These are phyloP conservation scores for Pseudogymnoascus sp. DNA, from an alignment of 2,329 filamentous ascomycete species.

Conservation along the genomic window DNA sequence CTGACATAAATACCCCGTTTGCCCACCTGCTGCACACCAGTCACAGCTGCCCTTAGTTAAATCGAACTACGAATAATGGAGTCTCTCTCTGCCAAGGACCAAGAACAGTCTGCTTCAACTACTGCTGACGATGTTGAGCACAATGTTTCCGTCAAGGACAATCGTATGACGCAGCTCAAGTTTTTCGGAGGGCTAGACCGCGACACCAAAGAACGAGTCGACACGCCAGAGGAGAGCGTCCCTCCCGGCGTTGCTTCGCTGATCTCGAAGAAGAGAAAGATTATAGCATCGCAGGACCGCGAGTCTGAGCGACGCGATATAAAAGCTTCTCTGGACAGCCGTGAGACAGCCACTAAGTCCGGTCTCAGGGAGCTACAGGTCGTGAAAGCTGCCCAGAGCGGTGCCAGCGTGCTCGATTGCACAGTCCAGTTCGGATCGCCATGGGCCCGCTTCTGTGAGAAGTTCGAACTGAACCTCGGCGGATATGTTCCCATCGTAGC, in stretches of 20 bases:
- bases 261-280: background rate
- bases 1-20: background rate
- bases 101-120: background rate
- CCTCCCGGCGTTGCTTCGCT: background rate
- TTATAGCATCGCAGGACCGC: background rate
- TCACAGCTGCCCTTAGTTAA: background rate
- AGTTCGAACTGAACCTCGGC: too few species aligned
- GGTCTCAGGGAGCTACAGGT: too few species aligned
- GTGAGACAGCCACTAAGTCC: too few species aligned
- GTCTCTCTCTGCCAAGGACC: background rate
- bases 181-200: background rate
- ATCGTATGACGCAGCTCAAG: background rate
- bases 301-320: background rate
- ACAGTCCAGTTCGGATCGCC: too few species aligned
- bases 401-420: too few species aligned
- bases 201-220: background rate
- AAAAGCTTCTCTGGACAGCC: background rate
- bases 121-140: background rate
- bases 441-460: too few species aligned
- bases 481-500: too few species aligned
- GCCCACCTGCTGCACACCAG: background rate
- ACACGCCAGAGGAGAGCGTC: background rate
- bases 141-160: background rate
- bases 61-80: background rate
- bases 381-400: too few species aligned